Evolutionary conservation across 2,329 filamentous ascomycete genomes (phyloP), one percentile per base, ranked within the genome.

Genomic region (Monosporascus sp.): DNA sequence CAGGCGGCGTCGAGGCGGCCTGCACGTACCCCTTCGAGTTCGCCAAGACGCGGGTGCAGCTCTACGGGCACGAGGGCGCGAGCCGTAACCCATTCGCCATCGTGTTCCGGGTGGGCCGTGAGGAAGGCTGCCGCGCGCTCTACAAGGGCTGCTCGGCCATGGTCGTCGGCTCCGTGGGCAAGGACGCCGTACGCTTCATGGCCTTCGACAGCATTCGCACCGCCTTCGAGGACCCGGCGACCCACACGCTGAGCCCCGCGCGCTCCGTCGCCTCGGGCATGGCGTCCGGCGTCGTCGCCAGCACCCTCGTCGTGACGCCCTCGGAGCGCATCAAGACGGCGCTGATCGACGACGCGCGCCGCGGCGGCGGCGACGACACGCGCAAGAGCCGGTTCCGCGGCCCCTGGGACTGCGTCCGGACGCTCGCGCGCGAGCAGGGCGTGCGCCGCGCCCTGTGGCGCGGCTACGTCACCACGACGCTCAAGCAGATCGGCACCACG

Each of bases 311-410:
- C 38, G 82, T 86, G 3, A 86, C 83, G 17, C 83, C 83, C 0
- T 81, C 80, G 0, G 83, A 86, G 64, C 75, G 83, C 43, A 79
- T 86, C 66, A 86, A 86, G 65, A 86, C 83, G 0, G 82, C 81
- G 1, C 66, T 85, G 14, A 86, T 86, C 55, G 82, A 86, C 63
- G 82, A 86, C 61, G 81, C 66, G 36, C 58, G 59, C 1, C 9
- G 31, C 27, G 27, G 27, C 27, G 9, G 27, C 31, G 9, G 27
- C 27, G 31, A 14, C 11, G 31, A 14, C 31, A 35, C 9, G 17
- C 66, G 64, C 4, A 7, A 20, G n/a, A 60, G 49, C 8, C 64
- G 65, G 18, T 85, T 82, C 64, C 70, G 68, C 2, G 75, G 73
- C 5, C 73, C 79, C 0, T 57, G 72, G 37, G 80, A 85, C 61